These are phyloP conservation scores for apple (Malus domestica) DNA, from an alignment of 306 rosid genomes.

Conservation along the genomic window ASM211411v1 NC_041800.1:1132501-1133000, in stretches of 20 bases:
- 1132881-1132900: conserved; percentile 76
- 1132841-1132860: conserved; percentile 72
- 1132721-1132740: conserved; percentile 40
- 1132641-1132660: neutral
- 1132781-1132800: conserved; percentile 48
- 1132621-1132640: neutral
- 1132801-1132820: conserved; percentile 51
- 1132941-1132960: neutral
- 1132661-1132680: neutral
- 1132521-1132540: conserved; percentile 83
- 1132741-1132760: conserved; percentile 55
- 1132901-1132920: neutral
- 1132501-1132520: conserved; percentile 79
- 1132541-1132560: conserved; percentile 60
- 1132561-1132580: conserved; percentile 49
- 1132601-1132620: neutral
- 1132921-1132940: neutral
- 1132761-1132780: conserved; percentile 45
- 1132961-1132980: neutral
- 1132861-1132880: conserved; percentile 60
- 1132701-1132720: conserved; percentile 9
- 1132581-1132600: neutral
- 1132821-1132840: conserved; percentile 73
- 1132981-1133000: neutral
- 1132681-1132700: neutral